Percentiles rank a stretch among this genome's conserved stretches.
These are phyloP conservation scores for Umbelopsis sp. DNA, from an alignment of 192 early-diverging fungal genomes.

Conservation along the genomic window DNA sequence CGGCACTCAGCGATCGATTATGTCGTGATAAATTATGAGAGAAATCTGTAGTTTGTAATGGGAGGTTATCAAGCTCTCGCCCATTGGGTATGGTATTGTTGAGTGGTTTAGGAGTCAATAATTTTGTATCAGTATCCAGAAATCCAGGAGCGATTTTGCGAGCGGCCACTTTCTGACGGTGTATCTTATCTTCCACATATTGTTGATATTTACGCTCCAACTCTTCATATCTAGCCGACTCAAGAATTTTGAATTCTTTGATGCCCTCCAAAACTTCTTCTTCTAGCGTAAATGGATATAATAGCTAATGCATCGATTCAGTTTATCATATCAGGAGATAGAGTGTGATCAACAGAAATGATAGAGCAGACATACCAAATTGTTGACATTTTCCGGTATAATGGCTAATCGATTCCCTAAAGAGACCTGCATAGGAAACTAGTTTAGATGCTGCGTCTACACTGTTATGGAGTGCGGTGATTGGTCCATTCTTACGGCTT, in stretches of 20 bases:
- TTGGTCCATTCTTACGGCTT: slow-evolving; percentile 23
- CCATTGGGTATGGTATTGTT: slow-evolving; percentile 32
- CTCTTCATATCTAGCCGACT: slow-evolving; percentile 31
- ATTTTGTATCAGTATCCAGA: slow-evolving; percentile 59
- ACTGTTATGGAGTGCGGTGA: not conserved
- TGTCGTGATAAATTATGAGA: not conserved
- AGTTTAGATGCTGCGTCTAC: not conserved
- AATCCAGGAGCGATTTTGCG: slow-evolving; percentile 69
- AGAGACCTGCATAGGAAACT: slow-evolving; percentile 23
- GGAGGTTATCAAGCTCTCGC: not conserved
- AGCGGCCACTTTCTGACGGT: slow-evolving; percentile 53
- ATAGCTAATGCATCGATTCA: slow-evolving; percentile 8
- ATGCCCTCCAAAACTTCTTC: slow-evolving; percentile 49
- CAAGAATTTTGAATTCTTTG: slow-evolving; percentile 35
- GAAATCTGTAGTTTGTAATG: too few species aligned
- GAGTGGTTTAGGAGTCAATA: slow-evolving; percentile 52
- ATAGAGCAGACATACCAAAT: slow-evolving; percentile 28
- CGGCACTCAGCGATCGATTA: slow-evolving; percentile 7
- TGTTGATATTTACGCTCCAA: slow-evolving; percentile 37
- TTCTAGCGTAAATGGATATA: slow-evolving; percentile 60
- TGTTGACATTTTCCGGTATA: slow-evolving; percentile 37
- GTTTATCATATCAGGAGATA: not conserved
- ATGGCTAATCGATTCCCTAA: slow-evolving; percentile 25
- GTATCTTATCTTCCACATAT: slow-evolving; percentile 47
- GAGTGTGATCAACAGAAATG: not conserved